Percentiles rank a stretch among this genome's conserved stretches.
Evolutionary conservation across 192 early-diverging fungal genomes (phyloP).

Genomic region (Linnemannia elongata): DNA sequence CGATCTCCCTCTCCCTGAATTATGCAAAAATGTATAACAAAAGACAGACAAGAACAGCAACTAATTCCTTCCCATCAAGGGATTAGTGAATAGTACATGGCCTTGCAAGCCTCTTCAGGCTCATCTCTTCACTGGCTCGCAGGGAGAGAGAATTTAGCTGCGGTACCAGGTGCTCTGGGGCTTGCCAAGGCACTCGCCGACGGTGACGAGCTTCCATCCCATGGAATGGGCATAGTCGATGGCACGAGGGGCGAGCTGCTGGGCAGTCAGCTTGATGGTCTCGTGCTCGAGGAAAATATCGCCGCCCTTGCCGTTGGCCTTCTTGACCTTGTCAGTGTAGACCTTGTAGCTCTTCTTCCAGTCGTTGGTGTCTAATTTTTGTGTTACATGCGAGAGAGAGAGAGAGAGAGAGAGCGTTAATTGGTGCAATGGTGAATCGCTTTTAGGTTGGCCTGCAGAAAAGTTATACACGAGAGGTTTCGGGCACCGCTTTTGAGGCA

Average conservation of each 20-base stretch:
- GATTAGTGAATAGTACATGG: too few relatives aligned
- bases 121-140: too few relatives aligned
- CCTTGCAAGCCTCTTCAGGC: too few relatives aligned
- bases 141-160: background rate
- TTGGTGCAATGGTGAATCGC: background rate
- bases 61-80: too few relatives aligned
- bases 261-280: constrained; percentile 48
- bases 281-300: constrained; percentile 60
- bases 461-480: background rate
- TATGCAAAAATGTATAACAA: too few relatives aligned
- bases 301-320: constrained; percentile 51
- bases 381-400: background rate
- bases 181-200: constrained; percentile 61
- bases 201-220: constrained; percentile 62
- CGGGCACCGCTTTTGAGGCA: background rate
- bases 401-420: background rate
- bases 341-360: constrained; percentile 20
- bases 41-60: too few relatives aligned
- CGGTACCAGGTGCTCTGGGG: constrained; percentile 40
- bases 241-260: constrained; percentile 58
- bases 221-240: constrained; percentile 49
- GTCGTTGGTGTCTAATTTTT: constrained; percentile 16
- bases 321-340: constrained; percentile 22
- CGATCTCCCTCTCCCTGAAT: background rate
- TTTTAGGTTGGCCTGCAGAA: background rate